phyloP scores from a whole-genome alignment of 2,329 filamentous ascomycete genomes.

The Cadophora sp. region DNA sequence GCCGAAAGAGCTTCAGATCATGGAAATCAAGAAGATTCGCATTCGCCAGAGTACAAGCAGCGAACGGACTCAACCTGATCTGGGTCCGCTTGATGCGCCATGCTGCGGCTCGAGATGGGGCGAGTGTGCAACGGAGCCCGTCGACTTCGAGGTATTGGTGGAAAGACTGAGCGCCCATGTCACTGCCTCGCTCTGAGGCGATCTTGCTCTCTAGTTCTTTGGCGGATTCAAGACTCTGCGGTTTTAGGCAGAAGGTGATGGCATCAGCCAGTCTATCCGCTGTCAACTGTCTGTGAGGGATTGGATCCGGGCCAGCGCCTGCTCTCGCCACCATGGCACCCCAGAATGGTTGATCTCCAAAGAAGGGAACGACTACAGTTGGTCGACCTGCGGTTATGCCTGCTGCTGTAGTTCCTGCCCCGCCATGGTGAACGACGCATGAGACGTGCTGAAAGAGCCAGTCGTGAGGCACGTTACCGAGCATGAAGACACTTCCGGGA shows the following conservation, averaged over 20 bases:
- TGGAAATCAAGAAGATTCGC: constrained; percentile 70
- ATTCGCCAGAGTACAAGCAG: constrained; percentile 71
- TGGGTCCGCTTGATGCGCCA: constrained; percentile 77
- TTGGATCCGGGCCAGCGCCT: constrained; percentile 73
- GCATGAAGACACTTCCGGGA: constrained; percentile 81
- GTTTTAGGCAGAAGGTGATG: constrained; percentile 64
- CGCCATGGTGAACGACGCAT: constrained; percentile 85
- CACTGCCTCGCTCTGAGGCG: constrained; percentile 67
- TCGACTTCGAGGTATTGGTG: constrained; percentile 73
- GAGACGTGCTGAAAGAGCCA: constrained; percentile 86
- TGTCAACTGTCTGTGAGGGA: constrained; percentile 72
- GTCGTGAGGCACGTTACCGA: constrained; percentile 86
- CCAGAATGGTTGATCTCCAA: constrained; percentile 86
- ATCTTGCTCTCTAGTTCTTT: constrained; percentile 63
- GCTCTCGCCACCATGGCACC: constrained; percentile 76
- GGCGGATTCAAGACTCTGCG: constrained; percentile 63
- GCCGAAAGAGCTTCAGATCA: constrained; percentile 70
- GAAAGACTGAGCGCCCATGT: constrained; percentile 70
- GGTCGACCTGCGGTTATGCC: constrained; percentile 85
- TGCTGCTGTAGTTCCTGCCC: constrained; percentile 85
- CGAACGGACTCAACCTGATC: constrained; percentile 73
- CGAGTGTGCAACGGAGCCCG: constrained; percentile 71
- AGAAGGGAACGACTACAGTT: constrained; percentile 86
- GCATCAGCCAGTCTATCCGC: constrained; percentile 69
- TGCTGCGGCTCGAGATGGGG: constrained; percentile 71